Base-by-base conservation (phyloP, 805 yeast genomes). In the Saccharomycopsis sp. region DNA sequence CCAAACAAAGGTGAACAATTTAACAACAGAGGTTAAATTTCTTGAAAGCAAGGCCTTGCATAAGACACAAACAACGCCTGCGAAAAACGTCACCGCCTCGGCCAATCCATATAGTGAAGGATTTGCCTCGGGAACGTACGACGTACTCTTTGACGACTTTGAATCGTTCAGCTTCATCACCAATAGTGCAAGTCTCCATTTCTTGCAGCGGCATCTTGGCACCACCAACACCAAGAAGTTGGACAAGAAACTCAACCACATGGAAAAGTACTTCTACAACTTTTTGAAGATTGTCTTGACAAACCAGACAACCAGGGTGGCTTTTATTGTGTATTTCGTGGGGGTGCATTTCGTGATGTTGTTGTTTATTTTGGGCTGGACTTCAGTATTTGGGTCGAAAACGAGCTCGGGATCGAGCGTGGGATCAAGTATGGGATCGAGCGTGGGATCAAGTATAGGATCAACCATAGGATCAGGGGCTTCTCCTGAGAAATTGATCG, bases 131-230 rank as follows among this genome's bases (percentile, higher is more conserved):
- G 51, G 50, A 13, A 42, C 52, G 21, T 45, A 41, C 37, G 51
- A 34, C 27, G 43, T 39, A 8, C 39, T 50, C 2, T 39, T 37
- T 15, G 46, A 52, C 39, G 53, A 50, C 20, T 55, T 58, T 12
- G 77, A 72, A 51, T 54, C 74, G 9, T 94, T 82, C 52, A 67
- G 69, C 23, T 69, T 70, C 50, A 80, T 81, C 55, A 73, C 73
- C 34, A 64, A 69, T 22, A 70, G 61, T 36, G 87, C 83, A 62
- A 95, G 86, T 51, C 77, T 80, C 38, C 79, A 78, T 36, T 62
- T 86, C 51, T 94, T 95, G 23, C 75, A 87, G 46, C 89, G 83
- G 50, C 81, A 76, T 52, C 84, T 89, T 60, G 72, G 94, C 52
- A 71, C 77, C 34, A 65, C 76, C 48, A 96, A 86, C 55, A 73